Evolutionary conservation across 2,329 filamentous ascomycete species (phyloP).

Genomic region (Didymella keratinophila): DNA sequence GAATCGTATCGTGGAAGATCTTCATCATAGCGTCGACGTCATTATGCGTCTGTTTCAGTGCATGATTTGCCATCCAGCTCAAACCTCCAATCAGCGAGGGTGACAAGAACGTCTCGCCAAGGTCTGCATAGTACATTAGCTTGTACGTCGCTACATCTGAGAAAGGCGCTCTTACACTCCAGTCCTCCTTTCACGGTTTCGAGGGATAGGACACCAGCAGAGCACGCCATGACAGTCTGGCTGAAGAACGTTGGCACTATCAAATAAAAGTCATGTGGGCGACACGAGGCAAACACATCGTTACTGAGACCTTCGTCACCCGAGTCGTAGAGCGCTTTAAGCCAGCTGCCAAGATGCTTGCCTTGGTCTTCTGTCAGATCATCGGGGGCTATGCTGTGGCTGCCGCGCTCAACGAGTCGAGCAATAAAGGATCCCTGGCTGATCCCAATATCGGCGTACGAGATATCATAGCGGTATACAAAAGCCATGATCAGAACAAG

Average conservation of each 20-base stretch:
- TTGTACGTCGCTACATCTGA: neutral
- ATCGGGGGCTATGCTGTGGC: slow-evolving; percentile 64
- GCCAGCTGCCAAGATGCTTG: slow-evolving; percentile 75
- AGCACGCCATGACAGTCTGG: slow-evolving; percentile 75
- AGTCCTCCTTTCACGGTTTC: slow-evolving; percentile 77
- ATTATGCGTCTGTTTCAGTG: slow-evolving; percentile 69
- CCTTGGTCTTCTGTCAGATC: slow-evolving; percentile 72
- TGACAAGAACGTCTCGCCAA: slow-evolving; percentile 81
- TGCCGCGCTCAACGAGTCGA: slow-evolving; percentile 68
- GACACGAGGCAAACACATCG: slow-evolving; percentile 81
- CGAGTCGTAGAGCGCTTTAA: slow-evolving; percentile 75
- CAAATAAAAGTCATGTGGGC: slow-evolving; percentile 82
- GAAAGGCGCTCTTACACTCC: slow-evolving; percentile 65
- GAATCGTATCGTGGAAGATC: slow-evolving; percentile 75
- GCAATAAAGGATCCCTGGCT: slow-evolving; percentile 72
- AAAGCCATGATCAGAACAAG: slow-evolving; percentile 77
- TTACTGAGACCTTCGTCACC: slow-evolving; percentile 76
- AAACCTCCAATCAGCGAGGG: slow-evolving; percentile 79
- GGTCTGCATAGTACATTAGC: slow-evolving; percentile 57
- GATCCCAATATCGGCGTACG: slow-evolving; percentile 69
- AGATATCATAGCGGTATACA: slow-evolving; percentile 76
- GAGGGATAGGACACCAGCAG: slow-evolving; percentile 69
- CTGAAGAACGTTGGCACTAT: slow-evolving; percentile 79
- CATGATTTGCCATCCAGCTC: slow-evolving; percentile 73
- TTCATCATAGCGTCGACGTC: slow-evolving; percentile 74